Percentiles rank a stretch among this genome's conserved stretches.
phyloP scores from a whole-genome alignment of 2,329 filamentous ascomycete genomes.

The Beauveria scarabaeidicola region DNA sequence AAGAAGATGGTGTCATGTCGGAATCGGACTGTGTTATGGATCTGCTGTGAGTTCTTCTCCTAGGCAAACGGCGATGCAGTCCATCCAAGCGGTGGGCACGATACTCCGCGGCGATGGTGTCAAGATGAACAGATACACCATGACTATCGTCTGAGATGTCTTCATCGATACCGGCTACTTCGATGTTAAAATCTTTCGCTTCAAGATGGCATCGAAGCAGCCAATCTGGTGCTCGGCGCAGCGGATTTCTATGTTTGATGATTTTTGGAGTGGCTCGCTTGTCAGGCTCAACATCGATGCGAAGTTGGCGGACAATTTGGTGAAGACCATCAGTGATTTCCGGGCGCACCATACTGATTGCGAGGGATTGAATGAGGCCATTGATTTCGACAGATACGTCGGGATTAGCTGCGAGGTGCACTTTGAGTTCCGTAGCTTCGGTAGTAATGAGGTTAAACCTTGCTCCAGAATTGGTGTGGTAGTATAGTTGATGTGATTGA shows the following conservation, averaged over 20 bases:
- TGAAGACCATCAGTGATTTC: constrained; percentile 90
- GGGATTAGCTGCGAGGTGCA: constrained; percentile 75
- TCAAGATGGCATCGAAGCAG: constrained; percentile 76
- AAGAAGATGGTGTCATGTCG: constrained; percentile 38
- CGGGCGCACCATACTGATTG: constrained; percentile 78
- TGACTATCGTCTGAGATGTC: constrained; percentile 74
- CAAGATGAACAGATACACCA: constrained; percentile 77
- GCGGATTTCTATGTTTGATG: constrained; percentile 53
- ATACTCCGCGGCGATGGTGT: constrained; percentile 84
- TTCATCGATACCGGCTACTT: constrained; percentile 81
- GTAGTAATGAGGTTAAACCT: constrained; percentile 82
- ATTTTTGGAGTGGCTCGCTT: constrained; percentile 43
- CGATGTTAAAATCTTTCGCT: constrained; percentile 79
- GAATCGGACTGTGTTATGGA: constrained; percentile 61
- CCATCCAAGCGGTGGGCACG: constrained; percentile 69
- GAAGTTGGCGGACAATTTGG: constrained; percentile 80
- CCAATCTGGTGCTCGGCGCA: constrained; percentile 77
- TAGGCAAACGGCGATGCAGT: constrained; percentile 45
- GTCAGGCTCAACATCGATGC: constrained; percentile 57
- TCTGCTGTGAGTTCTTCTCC: constrained; percentile 67
- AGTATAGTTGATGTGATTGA: constrained; percentile 84
- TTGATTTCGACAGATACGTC: constrained; percentile 75
- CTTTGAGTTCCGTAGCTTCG: constrained; percentile 79
- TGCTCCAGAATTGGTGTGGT: constrained; percentile 75
- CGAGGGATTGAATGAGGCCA: constrained; percentile 77